Conservation (phyloP, 1,139 yeast species). For the Candida sanyaensis region DNA sequence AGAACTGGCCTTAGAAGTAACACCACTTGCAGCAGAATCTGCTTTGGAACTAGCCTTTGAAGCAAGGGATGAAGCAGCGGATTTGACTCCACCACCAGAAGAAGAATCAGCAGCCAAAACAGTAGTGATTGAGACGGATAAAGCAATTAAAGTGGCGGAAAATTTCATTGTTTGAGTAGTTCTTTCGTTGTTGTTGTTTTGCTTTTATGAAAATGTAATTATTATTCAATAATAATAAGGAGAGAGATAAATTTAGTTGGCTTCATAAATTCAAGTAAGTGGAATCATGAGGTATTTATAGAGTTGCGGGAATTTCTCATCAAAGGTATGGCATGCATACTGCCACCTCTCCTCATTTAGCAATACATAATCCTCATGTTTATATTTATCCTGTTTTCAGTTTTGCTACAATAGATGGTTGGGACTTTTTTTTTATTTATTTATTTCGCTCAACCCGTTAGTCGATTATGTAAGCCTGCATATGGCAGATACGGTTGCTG, state of each 20-base stretch:
- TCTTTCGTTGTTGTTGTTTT: not conserved
- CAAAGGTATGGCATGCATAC: too few species aligned
- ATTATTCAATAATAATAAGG: too few species aligned
- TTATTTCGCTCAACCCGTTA: not conserved
- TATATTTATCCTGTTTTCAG: not conserved
- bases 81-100: slow-evolving; percentile 15
- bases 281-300: too few species aligned
- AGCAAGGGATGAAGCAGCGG: slow-evolving; percentile 18
- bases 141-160: slow-evolving; percentile 12
- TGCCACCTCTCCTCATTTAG: too few species aligned
- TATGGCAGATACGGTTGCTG: too few species aligned
- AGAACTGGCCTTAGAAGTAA: slow-evolving; percentile 16
- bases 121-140: slow-evolving; percentile 10
- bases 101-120: slow-evolving; percentile 16
- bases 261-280: too few species aligned
- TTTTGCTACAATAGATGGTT: not conserved
- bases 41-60: slow-evolving; percentile 17
- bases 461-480: not conserved
- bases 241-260: too few species aligned
- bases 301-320: too few species aligned
- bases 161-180: slow-evolving; percentile 12
- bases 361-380: too few species aligned
- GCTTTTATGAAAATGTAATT: too few species aligned
- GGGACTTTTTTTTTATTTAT: not conserved
- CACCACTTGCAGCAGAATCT: slow-evolving; percentile 4